These are phyloP conservation scores for Mycena venus DNA, from an alignment of 768 basidiomycete genomes.

Conservation along the genomic window DNA sequence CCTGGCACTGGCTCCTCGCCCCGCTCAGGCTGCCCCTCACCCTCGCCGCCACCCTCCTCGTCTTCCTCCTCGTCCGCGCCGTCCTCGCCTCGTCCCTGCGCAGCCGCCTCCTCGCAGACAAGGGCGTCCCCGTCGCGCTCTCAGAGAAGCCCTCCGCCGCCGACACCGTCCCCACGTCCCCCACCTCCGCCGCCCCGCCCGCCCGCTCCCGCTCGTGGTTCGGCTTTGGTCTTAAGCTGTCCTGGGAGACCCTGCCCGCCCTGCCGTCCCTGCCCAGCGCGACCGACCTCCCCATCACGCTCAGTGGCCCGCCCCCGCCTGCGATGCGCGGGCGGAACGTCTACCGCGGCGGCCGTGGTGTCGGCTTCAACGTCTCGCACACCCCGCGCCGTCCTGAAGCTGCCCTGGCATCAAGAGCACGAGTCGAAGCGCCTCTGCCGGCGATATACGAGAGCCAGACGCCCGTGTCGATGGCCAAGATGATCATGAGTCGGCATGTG, in stretches of 20 bases:
- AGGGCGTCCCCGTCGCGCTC: neutral
- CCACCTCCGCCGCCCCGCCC: too few species aligned
- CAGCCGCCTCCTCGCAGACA: neutral
- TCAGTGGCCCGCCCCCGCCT: neutral
- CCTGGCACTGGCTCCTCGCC: neutral
- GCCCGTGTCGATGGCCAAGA: constrained; percentile 26
- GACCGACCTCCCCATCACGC: neutral
- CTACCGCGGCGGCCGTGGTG: neutral
- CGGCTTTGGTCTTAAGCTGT: neutral
- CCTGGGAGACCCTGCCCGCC: neutral
- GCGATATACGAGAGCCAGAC: constrained; percentile 17
- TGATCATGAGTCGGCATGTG: constrained; percentile 29
- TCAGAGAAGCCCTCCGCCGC: neutral
- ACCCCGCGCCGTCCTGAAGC: neutral
- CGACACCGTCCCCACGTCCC: too few species aligned
- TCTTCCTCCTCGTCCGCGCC: constrained; percentile 4
- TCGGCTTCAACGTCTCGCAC: neutral
- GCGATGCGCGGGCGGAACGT: neutral
- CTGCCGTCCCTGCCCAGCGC: neutral
- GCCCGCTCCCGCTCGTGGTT: constrained; percentile 4
- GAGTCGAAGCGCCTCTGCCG: neutral
- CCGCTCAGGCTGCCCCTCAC: neutral
- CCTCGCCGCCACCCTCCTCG: constrained; percentile 9
- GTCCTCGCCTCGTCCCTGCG: neutral
- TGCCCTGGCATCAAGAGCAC: neutral